Base-by-base conservation (phyloP, 805 yeast genomes). In the Candida parachauliodes region DNA sequence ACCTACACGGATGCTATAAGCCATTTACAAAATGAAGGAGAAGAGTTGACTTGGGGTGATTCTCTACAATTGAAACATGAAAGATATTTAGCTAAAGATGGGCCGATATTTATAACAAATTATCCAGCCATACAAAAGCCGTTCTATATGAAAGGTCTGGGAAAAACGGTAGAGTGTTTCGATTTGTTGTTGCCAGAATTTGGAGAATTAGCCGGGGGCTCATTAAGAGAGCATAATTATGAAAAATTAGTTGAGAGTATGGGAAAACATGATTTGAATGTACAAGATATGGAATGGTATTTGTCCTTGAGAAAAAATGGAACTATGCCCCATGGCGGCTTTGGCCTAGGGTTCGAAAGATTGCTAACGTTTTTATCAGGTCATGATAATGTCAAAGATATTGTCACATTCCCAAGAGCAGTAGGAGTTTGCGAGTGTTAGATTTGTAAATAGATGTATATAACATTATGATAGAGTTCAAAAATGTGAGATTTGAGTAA, bases 201-300 rank as follows among this genome's bases (percentile, higher is more conserved):
- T 40, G 99, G 98, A 17, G 99, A 93, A 57, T 65, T 93, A 11
- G 81, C 87, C 6, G 99, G 99, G 2, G 99, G 99, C 0, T 88
- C 96, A 1, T 48, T 93, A 43, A 84, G 99, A 59, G 96, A 91
- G 51, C 86, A 85, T 51, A 62, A 75, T 44, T 62, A 74, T 42
- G 70, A 59, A 0, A 48, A 41, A 9, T 60, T 93, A 12, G 47
- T 65, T 2, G 44, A 44, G 1, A 83, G 77, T 42, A 78, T 91
- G 58, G 40, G 55, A 6, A 40, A 52, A 3, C 60, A 83, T 38
- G 65, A 63, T 2, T 84, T 88, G 89, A 72, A 76, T 37, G 52
- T 56, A 2, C 73, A 69, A 2, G 74, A 76, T 14, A 57, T 93
- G 57, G 69, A 75, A 21, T 93, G 99, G 99, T 93, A 89, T 54